Base-by-base conservation (phyloP, 2,329 filamentous ascomycete species). In the Incumbomyces lentus region DNA sequence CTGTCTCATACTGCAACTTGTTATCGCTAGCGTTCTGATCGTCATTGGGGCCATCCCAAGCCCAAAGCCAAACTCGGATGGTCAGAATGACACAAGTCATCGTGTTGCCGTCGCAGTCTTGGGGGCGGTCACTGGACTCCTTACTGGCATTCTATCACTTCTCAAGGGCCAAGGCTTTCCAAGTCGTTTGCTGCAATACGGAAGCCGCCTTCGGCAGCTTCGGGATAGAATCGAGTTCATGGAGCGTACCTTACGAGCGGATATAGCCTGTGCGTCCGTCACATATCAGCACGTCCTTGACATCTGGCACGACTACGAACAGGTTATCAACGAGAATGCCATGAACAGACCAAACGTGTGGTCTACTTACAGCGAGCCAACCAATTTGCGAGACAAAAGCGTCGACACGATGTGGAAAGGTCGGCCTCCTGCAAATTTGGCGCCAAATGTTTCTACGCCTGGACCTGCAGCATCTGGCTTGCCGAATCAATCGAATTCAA, bases 301-400 rank as follows among this genome's bases (percentile, higher is more conserved):
- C 17, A 17, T 44, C 11, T 44, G 40, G 40, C 30, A 34, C 30
- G 40, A 44, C 13, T 44, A 19, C 17, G 40, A 44, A 16, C 34
- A 17, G n/a, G 30, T 44, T 5, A 17, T 33, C n/a, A 44, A 44
- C 12, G 40, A 44, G 40, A 35, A 32, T 6, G 40, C 34, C n/a
- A 44, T 44, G 40, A 44, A 44, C 12, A 34, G 40, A 19, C 40
- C 40, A 13, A 31, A 44, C 22, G 40, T 31, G 10, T 44, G 40
- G 40, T 16, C 40, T 13, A 32, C 40, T 6, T 17, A 14, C 26
- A 42, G 11, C 4, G 7, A 14, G 12, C 26, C 40, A 26, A 33
- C 40, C 10, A 40, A 40, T 14, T 16, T 35, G 33, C 13, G 11
- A 12, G 33, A 35, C 33, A n/a, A 12, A 4, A 35, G 33, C 33